Evolutionary conservation across 148 eudicot genomes (phyloP).

Genomic region (Oxyria digyna): DNA sequence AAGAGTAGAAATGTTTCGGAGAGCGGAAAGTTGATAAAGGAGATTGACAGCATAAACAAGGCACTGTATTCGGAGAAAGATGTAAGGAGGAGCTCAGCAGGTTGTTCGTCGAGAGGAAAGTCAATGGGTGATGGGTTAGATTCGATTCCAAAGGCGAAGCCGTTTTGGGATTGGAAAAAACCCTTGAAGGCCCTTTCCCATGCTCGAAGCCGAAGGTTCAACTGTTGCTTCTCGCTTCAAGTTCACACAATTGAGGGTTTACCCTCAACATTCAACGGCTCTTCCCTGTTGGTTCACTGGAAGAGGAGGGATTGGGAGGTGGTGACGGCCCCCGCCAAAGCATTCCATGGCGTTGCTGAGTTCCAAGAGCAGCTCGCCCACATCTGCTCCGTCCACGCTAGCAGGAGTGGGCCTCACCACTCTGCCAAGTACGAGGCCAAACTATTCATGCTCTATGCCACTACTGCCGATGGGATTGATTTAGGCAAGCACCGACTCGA

Average conservation of each 20-base stretch:
- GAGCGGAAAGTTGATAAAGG: conserved; percentile 42
- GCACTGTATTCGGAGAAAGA: conserved; percentile 47
- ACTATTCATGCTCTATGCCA: conserved; percentile 54
- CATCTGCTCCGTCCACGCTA: conserved; percentile 56
- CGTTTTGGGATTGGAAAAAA: conserved; percentile 81
- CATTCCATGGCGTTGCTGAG: conserved; percentile 49
- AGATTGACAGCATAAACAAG: conserved; percentile 57
- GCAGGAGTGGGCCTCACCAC: conserved; percentile 54
- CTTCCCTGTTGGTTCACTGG: conserved; percentile 61
- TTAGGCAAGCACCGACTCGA: conserved; percentile 77
- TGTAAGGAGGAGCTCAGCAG: conserved; percentile 28
- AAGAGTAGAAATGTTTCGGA: conserved; percentile 34
- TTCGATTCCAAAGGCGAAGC: conserved; percentile 28
- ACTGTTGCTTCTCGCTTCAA: conserved; percentile 75
- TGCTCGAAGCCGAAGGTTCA: conserved; percentile 54
- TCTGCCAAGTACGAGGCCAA: conserved; percentile 72
- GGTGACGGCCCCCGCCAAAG: conserved; percentile 46
- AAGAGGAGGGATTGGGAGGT: conserved; percentile 66
- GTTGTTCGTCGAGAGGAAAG: conserved; percentile 44
- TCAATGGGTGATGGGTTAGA: conserved; percentile 17
- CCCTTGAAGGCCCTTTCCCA: conserved; percentile 63
- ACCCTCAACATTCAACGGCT: conserved; percentile 37
- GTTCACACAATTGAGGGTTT: conserved; percentile 73
- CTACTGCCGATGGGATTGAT: conserved; percentile 39
- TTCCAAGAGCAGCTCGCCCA: conserved; percentile 53